Percentiles rank a stretch among this genome's conserved stretches.
Evolutionary conservation across 1,284 basidiomycete species (phyloP).

Genomic region (Hemileia vastatrix): DNA sequence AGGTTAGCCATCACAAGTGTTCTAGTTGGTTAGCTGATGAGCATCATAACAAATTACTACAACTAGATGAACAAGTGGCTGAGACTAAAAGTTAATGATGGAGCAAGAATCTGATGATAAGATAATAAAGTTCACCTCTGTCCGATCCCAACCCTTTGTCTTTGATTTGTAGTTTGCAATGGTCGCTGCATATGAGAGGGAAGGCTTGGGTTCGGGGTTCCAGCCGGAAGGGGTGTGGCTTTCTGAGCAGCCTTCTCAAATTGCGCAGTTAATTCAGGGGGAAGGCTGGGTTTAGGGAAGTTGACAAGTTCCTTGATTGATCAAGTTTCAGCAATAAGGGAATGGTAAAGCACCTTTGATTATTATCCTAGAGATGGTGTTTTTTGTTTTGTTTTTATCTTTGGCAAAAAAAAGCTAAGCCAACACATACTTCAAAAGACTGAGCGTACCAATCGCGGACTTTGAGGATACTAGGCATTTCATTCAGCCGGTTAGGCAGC

Average conservation of each 20-base stretch:
- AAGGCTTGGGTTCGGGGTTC: slow-evolving; percentile 61
- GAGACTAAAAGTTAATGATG: no score
- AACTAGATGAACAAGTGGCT: no score
- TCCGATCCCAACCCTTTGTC: slow-evolving; percentile 8
- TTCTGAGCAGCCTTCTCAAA: slow-evolving; percentile 47
- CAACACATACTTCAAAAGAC: slow-evolving; percentile 72
- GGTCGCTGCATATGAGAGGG: slow-evolving; percentile 39
- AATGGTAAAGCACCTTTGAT: background rate
- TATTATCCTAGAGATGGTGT: background rate
- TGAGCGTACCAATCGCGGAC: slow-evolving; percentile 99
- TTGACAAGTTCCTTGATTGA: slow-evolving; percentile 66
- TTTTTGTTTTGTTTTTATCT: background rate
- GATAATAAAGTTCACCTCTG: slow-evolving; percentile 11
- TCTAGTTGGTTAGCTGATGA: no score
- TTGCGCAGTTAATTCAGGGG: slow-evolving; percentile 58
- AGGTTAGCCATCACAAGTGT: no score
- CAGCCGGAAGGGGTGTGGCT: slow-evolving; percentile 52
- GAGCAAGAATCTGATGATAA: no score
- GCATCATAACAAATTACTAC: no score
- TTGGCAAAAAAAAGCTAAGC: background rate
- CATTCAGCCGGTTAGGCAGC: slow-evolving; percentile 78
- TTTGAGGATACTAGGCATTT: slow-evolving; percentile 86
- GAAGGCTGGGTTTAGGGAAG: slow-evolving; percentile 66
- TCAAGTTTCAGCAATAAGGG: background rate
- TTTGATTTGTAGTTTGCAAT: slow-evolving; percentile 10